Evolutionary conservation across 371 early-diverging fungal genomes (phyloP), one percentile per base, ranked within the genome.

Genomic region (Apophysomyces variabilis): DNA sequence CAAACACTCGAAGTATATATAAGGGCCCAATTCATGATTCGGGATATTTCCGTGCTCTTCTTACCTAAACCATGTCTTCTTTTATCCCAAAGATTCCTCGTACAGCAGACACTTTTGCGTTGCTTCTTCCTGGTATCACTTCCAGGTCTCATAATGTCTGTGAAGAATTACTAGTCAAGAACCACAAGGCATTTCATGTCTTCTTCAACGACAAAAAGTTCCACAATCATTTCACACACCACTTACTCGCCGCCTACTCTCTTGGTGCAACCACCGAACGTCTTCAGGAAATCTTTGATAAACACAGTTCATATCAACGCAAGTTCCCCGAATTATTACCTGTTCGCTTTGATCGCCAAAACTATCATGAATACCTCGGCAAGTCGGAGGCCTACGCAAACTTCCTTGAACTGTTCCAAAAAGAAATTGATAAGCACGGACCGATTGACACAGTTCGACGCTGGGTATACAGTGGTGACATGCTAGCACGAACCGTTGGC

Each of bases 221-320:
- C 57, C 85, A 85, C 72, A 85, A 82, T 58, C 89, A 89, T 56
- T 61, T 83, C 5, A 64, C 67, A 43, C 89, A 89, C 67, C 86
- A 78, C 39, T 65, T 87, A 11, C 74, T 89, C 21, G 84, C 89
- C 7, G 79, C 80, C 8, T 85, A 80, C 60, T 75, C 87, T 1
- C 60, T 88, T 57, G 89, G 89, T 1, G 86, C 84, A 6, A 71
- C 70, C 11, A 70, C 73, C 3, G 67, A 80, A 37, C 82, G 85
- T 4, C 61, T 89, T 1, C 73, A 80, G 60, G 75, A 70, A 39
- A 82, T 88, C 9, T 89, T 84, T 64, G 79, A 85, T 43, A 41
- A 62, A 7, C 81, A 87, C 65, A 79, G 78, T 0, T 50, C 58
- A 0, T 64, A 71, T 9, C 82, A 82, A 57, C 77, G 75, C 18